Evolutionary conservation across 768 basidiomycete species (phyloP), one percentile per base, ranked within the genome.

Genomic region (Leccinum subgranulosum): DNA sequence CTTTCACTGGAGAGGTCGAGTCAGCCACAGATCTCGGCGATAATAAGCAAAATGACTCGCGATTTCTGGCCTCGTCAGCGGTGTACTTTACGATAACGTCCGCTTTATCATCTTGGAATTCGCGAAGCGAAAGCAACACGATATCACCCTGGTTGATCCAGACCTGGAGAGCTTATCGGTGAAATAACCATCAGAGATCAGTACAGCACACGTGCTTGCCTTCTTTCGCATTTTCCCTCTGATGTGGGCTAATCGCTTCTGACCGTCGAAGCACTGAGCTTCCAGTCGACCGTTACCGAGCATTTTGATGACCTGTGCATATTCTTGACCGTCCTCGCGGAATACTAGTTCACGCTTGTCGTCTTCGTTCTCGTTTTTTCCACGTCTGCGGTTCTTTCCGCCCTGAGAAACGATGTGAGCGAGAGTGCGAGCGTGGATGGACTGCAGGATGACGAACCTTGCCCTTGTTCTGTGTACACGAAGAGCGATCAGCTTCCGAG

Each of bases 111-210:
- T 99, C 97, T 75, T 98, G 96, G 85, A 98, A 99, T 51, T 98
- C 97, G 62, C 97, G 92, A 50, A 99, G 81, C 28, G 94, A 98
- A 19, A 98, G 79, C 46, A 98, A 79, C 52, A 98, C 86, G 69
- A 98, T 98, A 69, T 98, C 96, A 68, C 96, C 96, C 67, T 97
- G 93, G 72, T 96, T 97, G 71, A 98, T 98, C 96, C 96, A 98
- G 69, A 98, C 94, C 95, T 98, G 56, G 33, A 23, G 57, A 21
- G 49, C 15, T 15, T 27, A 29, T 27, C 52, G 59, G 59, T 62
- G 34, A 56, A 27, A 36, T 21, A 19, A 64, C 21, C 45, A 19
- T 31, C 11, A 34, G 14, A 53, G 9, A 46, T 23, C 2, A 4
- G 4, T 7, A 21, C 28, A 57, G 11, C 12, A 19, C 3, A 25